Percentiles rank a stretch among this genome's conserved stretches.
phyloP scores from a whole-genome alignment of 148 eudicot species.

The Persicaria maculosa region DNA sequence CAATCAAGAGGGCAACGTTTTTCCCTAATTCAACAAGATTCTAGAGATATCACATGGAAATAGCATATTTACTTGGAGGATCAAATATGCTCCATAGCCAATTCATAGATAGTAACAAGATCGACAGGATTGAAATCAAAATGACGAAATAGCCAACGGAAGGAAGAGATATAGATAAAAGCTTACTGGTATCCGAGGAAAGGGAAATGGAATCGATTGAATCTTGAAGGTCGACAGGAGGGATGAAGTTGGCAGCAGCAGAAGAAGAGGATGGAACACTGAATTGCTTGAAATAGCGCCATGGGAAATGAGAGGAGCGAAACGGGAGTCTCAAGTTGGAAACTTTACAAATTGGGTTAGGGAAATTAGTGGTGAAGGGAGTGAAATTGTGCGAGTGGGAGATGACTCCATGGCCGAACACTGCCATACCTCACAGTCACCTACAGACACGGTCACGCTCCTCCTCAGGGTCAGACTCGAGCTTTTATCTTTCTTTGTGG shows the following conservation, averaged over 20 bases:
- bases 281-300: neutral
- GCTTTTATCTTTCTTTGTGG: too few relatives aligned
- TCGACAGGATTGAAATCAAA: neutral
- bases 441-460: too few relatives aligned
- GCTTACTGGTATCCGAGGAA: conserved; percentile 6
- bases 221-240: conserved; percentile 6
- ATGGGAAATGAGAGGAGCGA: neutral
- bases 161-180: neutral
- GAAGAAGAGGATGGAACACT: neutral
- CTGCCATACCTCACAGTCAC: neutral
- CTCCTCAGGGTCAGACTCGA: too few relatives aligned
- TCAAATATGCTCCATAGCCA: neutral
- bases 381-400: conserved; percentile 6
- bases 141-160: neutral
- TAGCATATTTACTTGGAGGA: neutral
- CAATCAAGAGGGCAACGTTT: neutral
- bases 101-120: neutral
- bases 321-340: neutral
- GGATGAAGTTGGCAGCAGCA: neutral
- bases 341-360: neutral
- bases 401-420: conserved; percentile 6
- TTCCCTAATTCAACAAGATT: neutral
- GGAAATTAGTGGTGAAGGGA: neutral
- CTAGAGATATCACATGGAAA: neutral
- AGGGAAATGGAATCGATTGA: neutral